phyloP scores from a whole-genome alignment of 83 land plant genomes.

The Diphasiastrum complanatum region DNA sequence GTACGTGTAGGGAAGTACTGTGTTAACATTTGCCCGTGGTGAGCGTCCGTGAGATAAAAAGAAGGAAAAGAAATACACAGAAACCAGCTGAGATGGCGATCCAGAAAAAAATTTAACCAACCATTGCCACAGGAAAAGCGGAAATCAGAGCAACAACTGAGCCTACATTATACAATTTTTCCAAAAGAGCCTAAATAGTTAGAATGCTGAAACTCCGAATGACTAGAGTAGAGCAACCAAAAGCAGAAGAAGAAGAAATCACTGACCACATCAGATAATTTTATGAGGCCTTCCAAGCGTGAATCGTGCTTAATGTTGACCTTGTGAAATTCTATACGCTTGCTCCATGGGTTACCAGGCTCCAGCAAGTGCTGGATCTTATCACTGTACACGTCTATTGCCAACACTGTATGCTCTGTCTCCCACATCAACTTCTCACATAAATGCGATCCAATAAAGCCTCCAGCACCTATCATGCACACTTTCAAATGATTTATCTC shows the following conservation, averaged over 20 bases:
- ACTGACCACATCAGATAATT: slow-evolving; percentile 9
- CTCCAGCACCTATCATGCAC: slow-evolving; percentile 13
- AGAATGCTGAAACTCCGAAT: no score
- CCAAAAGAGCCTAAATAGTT: no score
- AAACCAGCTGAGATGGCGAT: no score
- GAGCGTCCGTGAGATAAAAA: no score
- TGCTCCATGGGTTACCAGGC: slow-evolving; percentile 5
- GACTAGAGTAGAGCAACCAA: no score
- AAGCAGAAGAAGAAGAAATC: not conserved
- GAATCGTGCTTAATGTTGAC: slow-evolving; percentile 18
- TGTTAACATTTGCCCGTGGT: no score
- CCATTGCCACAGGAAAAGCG: no score
- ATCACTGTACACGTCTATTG: slow-evolving; percentile 14
- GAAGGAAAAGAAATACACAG: no score
- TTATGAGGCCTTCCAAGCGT: slow-evolving; percentile 12
- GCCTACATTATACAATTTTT: no score
- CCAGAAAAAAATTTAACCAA: no score
- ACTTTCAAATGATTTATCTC: slow-evolving; percentile 1
- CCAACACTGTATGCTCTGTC: slow-evolving; percentile 7
- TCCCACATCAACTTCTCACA: slow-evolving; percentile 19
- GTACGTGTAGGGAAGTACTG: no score
- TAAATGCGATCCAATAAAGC: slow-evolving; percentile 11
- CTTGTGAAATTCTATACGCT: slow-evolving; percentile 9
- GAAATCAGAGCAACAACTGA: no score
- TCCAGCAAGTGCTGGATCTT: slow-evolving; percentile 15